Percentiles rank a stretch among this genome's conserved stretches.
These are phyloP conservation scores for Ceratocystis papillata DNA, from an alignment of 2,329 filamentous ascomycete genomes.

Conservation along the genomic window DNA sequence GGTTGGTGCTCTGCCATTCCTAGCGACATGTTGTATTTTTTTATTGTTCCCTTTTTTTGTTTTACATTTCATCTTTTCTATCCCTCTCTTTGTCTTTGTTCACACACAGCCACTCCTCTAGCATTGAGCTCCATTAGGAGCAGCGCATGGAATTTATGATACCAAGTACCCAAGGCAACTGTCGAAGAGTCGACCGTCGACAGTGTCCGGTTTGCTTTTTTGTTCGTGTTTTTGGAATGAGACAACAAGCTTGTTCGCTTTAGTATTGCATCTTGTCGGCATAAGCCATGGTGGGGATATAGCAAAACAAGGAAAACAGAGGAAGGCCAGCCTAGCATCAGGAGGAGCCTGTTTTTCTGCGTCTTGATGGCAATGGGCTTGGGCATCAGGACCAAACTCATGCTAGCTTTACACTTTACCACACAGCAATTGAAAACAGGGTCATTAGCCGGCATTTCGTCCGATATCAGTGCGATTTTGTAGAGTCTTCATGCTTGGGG, in stretches of 20 bases:
- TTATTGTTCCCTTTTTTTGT: neutral
- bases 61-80: neutral
- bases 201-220: slow-evolving; percentile 21
- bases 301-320: neutral
- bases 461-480: neutral
- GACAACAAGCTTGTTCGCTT: neutral
- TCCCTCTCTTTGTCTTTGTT: neutral
- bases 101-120: slow-evolving; percentile 12
- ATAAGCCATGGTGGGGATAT: neutral
- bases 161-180: slow-evolving; percentile 18
- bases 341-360: neutral
- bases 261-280: slow-evolving; percentile 2
- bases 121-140: slow-evolving; percentile 16
- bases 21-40: slow-evolving; percentile 6
- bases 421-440: neutral
- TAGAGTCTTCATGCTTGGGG: neutral
- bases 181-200: slow-evolving; percentile 15
- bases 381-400: slow-evolving; percentile 13
- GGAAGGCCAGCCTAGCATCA: neutral
- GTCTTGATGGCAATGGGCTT: neutral
- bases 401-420: neutral
- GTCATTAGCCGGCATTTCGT: neutral
- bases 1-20: neutral
- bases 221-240: neutral
- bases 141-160: slow-evolving; percentile 19